Base-by-base conservation (phyloP, 495 filamentous ascomycete genomes). In the Hypoxylon intermedium region DNA sequence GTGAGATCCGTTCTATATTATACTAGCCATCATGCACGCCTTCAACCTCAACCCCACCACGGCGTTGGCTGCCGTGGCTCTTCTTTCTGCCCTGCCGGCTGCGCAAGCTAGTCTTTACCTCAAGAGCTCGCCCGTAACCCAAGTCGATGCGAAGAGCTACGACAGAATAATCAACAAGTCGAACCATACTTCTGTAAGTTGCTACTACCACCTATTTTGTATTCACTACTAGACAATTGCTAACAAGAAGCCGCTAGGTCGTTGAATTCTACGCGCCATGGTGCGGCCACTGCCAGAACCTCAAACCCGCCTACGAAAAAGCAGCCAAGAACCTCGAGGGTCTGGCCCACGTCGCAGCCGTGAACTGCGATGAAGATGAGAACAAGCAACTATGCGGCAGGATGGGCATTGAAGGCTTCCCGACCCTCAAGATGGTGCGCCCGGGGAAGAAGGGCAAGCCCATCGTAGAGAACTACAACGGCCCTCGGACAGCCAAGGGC, bases 211-310 rank as follows among this genome's bases (percentile, higher is more conserved):
- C 1, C 12, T 9, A 16, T 19, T 12, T 6, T 18, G 13, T 5
- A 21, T 40, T 11, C 38, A n/a, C 31, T n/a, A n/a, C 31, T 34
- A 34, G 31, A 2, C 12, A 11, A 34, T 11, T 18, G 16, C 41
- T 53, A 40, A 51, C 56, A 43, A 47, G 58, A 38, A 23, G 18
- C 19, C 61, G 30, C 13, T 45, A 83, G 81, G 77, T 84, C 48
- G 72, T 78, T 72, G 92, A 92, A 75, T 97, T 96, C 80, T 97
- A 96, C 67, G 90, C 90, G 6, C 92, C 90, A 30, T 96, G 90
- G 95, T 97, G 94, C 65, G 94, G 94, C 18, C 95, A 98, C 72
- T 98, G 94, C 77, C 80, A 96, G 72, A 97, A 88, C 74, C 87
- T 99, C 60, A 92, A 97, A 74, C 94, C 94, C 0, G 90, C 91